Evolutionary conservation across 306 rosid species (phyloP).

Genomic region (Lupinus albus): DNA sequence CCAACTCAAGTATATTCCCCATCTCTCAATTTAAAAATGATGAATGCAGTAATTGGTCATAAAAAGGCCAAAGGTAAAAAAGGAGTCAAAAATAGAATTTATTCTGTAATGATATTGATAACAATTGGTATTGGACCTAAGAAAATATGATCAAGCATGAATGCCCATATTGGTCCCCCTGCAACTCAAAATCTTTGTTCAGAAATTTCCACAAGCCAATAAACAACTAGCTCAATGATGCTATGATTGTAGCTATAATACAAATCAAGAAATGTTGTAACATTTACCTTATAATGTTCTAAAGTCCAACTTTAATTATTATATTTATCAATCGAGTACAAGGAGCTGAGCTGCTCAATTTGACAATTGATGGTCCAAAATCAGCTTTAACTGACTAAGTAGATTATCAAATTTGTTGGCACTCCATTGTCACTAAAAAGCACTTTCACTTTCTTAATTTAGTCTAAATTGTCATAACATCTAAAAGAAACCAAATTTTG

Average conservation of each 20-base stretch:
- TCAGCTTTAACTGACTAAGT: conserved; percentile 8
- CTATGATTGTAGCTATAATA: conserved; percentile 25
- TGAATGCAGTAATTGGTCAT: conserved; percentile 8
- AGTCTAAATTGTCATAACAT: not conserved
- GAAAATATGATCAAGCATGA: conserved; percentile 45
- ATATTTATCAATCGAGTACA: conserved; percentile 9
- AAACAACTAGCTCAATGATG: conserved; percentile 16
- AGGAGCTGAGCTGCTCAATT: conserved; percentile 10
- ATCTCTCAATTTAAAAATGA: no score
- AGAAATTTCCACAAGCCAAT: conserved; percentile 36
- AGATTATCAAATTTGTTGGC: conserved; percentile 21
- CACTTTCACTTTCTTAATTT: conserved; percentile 7
- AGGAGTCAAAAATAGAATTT: conserved; percentile 36
- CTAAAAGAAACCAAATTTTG: not conserved
- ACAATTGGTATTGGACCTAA: conserved; percentile 47
- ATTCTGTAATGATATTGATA: conserved; percentile 49
- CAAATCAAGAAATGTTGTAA: conserved; percentile 34
- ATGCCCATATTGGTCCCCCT: conserved; percentile 59
- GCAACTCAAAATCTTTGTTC: conserved; percentile 49
- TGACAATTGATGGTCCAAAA: conserved; percentile 17
- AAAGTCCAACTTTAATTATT: conserved; percentile 30
- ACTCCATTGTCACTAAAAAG: not conserved
- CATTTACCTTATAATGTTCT: not conserved
- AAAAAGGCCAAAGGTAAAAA: conserved; percentile 17
- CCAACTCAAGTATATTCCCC: no score